A percentile compares a stretch with the other conserved stretches of the same genome.
phyloP scores from a whole-genome alignment of 495 filamentous ascomycete genomes.

The Neurospora cerealis region DNA sequence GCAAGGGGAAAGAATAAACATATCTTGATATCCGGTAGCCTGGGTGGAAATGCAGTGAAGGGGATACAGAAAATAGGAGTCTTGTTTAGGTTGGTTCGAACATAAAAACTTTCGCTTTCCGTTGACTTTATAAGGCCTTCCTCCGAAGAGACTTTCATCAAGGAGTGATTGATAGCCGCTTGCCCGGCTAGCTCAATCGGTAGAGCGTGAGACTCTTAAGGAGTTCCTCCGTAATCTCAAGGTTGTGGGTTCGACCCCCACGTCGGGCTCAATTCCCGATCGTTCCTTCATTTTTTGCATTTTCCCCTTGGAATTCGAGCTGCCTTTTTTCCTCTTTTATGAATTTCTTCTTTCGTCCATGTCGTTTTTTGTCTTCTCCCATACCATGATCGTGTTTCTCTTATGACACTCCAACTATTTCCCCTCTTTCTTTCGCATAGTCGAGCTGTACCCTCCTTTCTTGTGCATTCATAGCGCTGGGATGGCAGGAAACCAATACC shows the following conservation, averaged over 20 bases:
- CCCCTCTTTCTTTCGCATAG: neutral
- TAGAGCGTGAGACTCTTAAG: conserved; percentile 68
- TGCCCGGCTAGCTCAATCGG: conserved; percentile 52
- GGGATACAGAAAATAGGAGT: neutral
- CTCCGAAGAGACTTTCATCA: neutral
- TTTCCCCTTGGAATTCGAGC: neutral
- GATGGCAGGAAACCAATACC: neutral
- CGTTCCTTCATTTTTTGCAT: neutral
- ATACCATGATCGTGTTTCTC: neutral
- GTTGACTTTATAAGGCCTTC: neutral
- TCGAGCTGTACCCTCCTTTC: neutral
- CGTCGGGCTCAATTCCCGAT: neutral
- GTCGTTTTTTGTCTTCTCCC: neutral
- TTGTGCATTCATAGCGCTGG: neutral
- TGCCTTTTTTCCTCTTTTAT: neutral
- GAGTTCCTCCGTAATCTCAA: neutral
- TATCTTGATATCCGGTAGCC: neutral
- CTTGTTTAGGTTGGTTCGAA: neutral
- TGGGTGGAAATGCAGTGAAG: neutral
- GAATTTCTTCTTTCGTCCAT: neutral
- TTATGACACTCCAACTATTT: neutral
- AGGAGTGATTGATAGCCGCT: conserved; percentile 1
- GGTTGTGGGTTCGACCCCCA: neutral
- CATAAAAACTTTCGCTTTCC: fast-evolving
- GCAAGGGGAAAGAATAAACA: neutral